phyloP scores from a whole-genome alignment of 83 land plant species.

The Diphasiastrum complanatum region DNA sequence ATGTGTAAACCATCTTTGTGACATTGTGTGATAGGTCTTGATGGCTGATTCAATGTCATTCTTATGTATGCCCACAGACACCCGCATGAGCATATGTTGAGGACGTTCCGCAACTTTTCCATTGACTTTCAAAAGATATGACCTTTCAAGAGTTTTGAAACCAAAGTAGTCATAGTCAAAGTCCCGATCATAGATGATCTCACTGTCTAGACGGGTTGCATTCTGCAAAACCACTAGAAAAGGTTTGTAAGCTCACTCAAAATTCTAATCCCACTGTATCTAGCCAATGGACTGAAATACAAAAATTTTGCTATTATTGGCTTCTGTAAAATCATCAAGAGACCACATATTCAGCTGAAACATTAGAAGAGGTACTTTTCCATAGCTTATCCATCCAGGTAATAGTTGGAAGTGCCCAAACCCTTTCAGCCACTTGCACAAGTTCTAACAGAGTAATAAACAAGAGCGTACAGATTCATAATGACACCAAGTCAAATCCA shows the following conservation, averaged over 20 bases:
- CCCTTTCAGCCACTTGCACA: too few species aligned
- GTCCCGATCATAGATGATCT: slow-evolving; percentile 86
- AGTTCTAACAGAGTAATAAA: too few species aligned
- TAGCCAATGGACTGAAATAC: too few species aligned
- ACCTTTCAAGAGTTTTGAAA: slow-evolving; percentile 86
- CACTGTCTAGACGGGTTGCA: slow-evolving; percentile 78
- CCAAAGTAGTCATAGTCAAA: slow-evolving; percentile 95
- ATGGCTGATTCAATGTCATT: slow-evolving; percentile 67
- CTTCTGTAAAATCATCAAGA: too few species aligned
- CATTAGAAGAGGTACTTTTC: too few species aligned
- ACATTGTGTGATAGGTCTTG: slow-evolving; percentile 80
- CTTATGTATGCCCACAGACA: slow-evolving; percentile 86
- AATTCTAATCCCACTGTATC: too few species aligned
- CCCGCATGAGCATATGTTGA: slow-evolving; percentile 95
- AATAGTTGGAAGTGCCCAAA: too few species aligned
- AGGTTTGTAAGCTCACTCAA: background rate
- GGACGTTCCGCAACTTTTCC: slow-evolving; percentile 82
- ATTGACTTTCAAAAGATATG: slow-evolving; percentile 66
- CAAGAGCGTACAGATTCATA: too few species aligned
- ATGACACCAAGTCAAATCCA: too few species aligned
- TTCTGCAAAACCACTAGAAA: slow-evolving; percentile 39
- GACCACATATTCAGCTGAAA: too few species aligned
- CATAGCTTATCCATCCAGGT: too few species aligned
- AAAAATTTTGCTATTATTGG: too few species aligned
- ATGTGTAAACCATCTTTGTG: slow-evolving; percentile 95